Base-by-base conservation (phyloP, 345 rosid species). In the Conringia planisiliqua region DNA sequence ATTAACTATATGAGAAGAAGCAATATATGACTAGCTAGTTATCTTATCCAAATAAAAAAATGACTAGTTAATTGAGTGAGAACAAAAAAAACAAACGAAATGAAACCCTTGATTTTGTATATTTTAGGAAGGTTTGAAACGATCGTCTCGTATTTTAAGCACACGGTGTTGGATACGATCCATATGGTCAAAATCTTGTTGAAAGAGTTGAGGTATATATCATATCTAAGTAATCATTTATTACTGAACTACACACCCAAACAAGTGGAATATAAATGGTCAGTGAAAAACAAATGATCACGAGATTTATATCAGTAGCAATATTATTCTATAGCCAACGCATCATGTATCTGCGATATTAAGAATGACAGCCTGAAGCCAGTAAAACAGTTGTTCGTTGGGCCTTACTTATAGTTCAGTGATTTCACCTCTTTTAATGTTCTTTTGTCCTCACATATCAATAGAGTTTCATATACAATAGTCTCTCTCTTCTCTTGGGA, bases 281-380 rank as follows among this genome's bases (percentile, higher is more conserved):
- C 40, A 29, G 26, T 20, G 17, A 12, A 42, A 54, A 65, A 7
- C 35, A 65, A 74, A 66, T 66, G 66, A 58, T 66, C 78, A 74
- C 78, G 67, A 74, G 78, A 47, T 12, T 16, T 66, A 12, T 51
- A 36, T 44, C 66, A 65, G 71, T 16, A 55, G 38, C 65, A 55
- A 73, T 74, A 65, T 35, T 44, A 54, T 35, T 59, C 29, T 56
- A n/a, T n/a, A 56, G 67, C 50, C n/a, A 54, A 39, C 44, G 63
- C 56, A 72, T 17, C 13, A 27, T 55, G 39, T 29, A 55, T 56
- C 66, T 57, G 62, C 44, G 24, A 22, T 44, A 43, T 73, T 56
- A 36, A 74, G 51, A 47, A 48, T 74, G 78, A 74, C 78, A 74
- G 78, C 71, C 20, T 56, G 40, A 73, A 73, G 30, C 71, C 59